These are phyloP conservation scores for Actinomucor elegans DNA, from an alignment of 371 early-diverging fungal species.

Conservation along the genomic window DNA sequence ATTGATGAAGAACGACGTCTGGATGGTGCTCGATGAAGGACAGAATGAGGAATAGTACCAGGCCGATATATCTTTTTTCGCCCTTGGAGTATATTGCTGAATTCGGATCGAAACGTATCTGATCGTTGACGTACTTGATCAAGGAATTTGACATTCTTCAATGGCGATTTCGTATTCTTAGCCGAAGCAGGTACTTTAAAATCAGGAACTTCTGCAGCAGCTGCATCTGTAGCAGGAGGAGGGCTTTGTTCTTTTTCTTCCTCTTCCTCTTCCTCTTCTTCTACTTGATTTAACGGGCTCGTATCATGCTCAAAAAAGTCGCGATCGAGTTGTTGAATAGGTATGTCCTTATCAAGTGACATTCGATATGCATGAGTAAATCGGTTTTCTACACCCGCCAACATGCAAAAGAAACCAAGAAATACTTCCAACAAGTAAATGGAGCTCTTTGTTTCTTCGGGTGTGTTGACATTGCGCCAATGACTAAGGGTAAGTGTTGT, in stretches of 20 bases:
- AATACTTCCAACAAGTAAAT: conserved; percentile 25
- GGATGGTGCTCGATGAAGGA: conserved; percentile 35
- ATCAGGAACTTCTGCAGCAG: neutral
- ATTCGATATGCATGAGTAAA: conserved; percentile 17
- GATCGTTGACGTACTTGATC: conserved; percentile 22
- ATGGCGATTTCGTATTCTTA: neutral
- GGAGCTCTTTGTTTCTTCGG: conserved; percentile 21
- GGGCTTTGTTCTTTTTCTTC: no score
- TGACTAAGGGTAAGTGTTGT: conserved; percentile 47
- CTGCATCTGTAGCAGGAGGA: no score
- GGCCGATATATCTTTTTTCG: conserved; percentile 35
- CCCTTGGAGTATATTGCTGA: conserved; percentile 22
- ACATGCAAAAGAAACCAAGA: conserved; percentile 34
- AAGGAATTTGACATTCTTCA: conserved; percentile 1
- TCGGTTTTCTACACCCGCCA: conserved; percentile 27
- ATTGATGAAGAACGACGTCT: conserved; percentile 26
- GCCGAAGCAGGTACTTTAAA: neutral
- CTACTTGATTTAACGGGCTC: conserved; percentile 11
- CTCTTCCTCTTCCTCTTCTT: neutral
- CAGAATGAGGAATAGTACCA: conserved; percentile 43
- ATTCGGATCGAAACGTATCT: conserved; percentile 34
- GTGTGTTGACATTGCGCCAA: conserved; percentile 58
- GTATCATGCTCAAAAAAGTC: conserved; percentile 11
- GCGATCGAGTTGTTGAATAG: neutral
- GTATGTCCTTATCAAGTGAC: conserved; percentile 20